Base-by-base conservation (phyloP, 305 asterid genomes). In the Stenogyne calaminthoides region DNA sequence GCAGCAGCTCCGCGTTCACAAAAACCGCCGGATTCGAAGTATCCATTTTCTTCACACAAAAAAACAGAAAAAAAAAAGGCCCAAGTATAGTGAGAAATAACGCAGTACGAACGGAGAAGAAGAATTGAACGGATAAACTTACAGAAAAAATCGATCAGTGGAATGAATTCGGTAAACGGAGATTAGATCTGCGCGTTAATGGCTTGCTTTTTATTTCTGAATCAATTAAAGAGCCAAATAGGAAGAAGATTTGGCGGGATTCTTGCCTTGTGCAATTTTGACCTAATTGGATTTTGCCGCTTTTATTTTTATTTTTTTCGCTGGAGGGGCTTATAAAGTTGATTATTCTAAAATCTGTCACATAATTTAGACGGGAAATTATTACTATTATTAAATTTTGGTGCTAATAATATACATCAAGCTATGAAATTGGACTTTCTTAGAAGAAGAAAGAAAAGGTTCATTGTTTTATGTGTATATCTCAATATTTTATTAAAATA, bases 1-100 rank as follows among this genome's bases (percentile, higher is more conserved):
- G 84, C 72, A 94, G 81, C 49, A 92, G 82, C 86, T 87, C 99
- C 36, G 86, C 95, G 82, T 94, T 94, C 60, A 89, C 96, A 36
- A 94, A 92, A 27, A 89, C 98, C 5, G 98, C 91, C 36, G 97
- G 99, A 60, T 86, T 90, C 34, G 98, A 87, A 25, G 89, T 90
- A 73, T 94, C 97, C 99, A 92, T 93, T 29, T 66, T 62, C 80
- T 79, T 69, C 70, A 16, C 25, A 1, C 25, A 2, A 25, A 25
- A 1, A 25, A 25, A 25, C 1, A 25, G 2, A 25, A 25, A 25
- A 25, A 25, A 25, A 25, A 25, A 25, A 25, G 2, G 2, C 2
- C 3, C 29, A 25, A 25, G 29, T 25, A 25, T 3, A 25, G 29
- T 25, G 29, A 25, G 29, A 25, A 25, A 25, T 25, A 3, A 2